These are phyloP conservation scores for Cryptococcus sp. DNA, from an alignment of 1,284 basidiomycete species.

Conservation along the genomic window DNA sequence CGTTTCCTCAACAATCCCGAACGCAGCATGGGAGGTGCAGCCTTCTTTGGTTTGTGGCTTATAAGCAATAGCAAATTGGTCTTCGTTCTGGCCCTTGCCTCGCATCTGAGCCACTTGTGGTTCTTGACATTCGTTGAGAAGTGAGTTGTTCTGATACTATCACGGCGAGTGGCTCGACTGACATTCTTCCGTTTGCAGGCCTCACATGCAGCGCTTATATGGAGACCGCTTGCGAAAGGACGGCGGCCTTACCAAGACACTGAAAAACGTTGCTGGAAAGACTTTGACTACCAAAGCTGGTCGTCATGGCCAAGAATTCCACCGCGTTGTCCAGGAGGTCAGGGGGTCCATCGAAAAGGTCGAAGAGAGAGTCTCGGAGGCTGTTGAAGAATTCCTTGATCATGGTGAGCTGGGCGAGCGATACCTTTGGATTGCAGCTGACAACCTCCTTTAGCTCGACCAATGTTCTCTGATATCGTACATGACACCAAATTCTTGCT, in stretches of 20 bases:
- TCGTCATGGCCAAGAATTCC: slow-evolving; percentile 71
- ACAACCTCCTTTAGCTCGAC: slow-evolving; percentile 55
- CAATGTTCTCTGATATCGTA: slow-evolving; percentile 74
- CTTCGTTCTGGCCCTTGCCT: slow-evolving; percentile 77
- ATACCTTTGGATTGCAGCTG: slow-evolving; percentile 2
- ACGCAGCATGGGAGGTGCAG: slow-evolving; percentile 84
- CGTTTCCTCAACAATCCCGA: slow-evolving; percentile 97
- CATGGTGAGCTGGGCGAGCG: slow-evolving; percentile 64
- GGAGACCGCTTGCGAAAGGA: slow-evolving; percentile 90
- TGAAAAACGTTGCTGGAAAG: slow-evolving; percentile 81
- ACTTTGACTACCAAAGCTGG: slow-evolving; percentile 62
- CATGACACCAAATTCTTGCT: slow-evolving; percentile 89
- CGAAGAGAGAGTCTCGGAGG: slow-evolving; percentile 85
- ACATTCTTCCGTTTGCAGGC: slow-evolving; percentile 58
- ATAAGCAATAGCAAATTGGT: slow-evolving; percentile 89
- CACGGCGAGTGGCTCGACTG: neutral
- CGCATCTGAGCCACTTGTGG: slow-evolving; percentile 86
- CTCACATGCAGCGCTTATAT: slow-evolving; percentile 95
- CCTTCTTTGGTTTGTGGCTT: slow-evolving; percentile 89
- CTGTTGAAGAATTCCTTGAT: slow-evolving; percentile 87
- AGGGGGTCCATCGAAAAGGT: slow-evolving; percentile 93
- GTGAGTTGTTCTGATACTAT: slow-evolving; percentile 57
- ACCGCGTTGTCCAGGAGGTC: slow-evolving; percentile 81
- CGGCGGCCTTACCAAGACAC: slow-evolving; percentile 93
- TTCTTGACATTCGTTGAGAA: slow-evolving; percentile 85